Evolutionary conservation across 1,284 basidiomycete species (phyloP), one percentile per base, ranked within the genome.

Genomic region (Pulveroboletus ridleyi): DNA sequence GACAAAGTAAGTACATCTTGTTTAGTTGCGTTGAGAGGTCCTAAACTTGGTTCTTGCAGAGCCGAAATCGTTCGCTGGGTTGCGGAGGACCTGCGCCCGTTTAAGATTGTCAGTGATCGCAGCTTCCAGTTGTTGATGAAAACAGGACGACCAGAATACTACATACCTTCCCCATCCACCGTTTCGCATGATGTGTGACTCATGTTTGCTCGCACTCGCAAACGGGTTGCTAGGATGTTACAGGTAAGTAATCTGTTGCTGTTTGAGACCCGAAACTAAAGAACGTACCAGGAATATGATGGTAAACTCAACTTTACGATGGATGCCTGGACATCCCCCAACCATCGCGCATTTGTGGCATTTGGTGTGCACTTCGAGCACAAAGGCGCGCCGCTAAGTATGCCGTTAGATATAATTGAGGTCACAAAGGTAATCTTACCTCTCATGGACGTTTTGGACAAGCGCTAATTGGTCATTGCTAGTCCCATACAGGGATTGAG

Each of bases 11-110:
- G 29, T 29, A 29, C 29, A 29, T 29, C 29, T 39, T 39, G 35
- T 18, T 54, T 4, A 53, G 52, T 53, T 53, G 52, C 20, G 29
- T 54, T 54, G 52, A 54, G 29, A 6, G 22, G 52, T 54, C 29
- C 29, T 22, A 54, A 22, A 54, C 52, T 33, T 22, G 29, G 29
- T 54, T 54, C 29, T 33, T 13, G 11, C 29, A 22, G 18, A 0
- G 44, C 22, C 41, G 58, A 72, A 18, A 72, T 72, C 56, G 68
- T 75, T 1, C 23, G 49, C 2, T 78, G 75, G 76, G 65, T 75
- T 39, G 35, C 35, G 13, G 6, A 39, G 35, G 35, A 39, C 35
- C 35, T 39, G 35, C 35, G 13, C 35, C 74, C 71, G 4, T 74
- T 74, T 25, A 55, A 52, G 2, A 71, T 77, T 20, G 69, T 76